Conservation (phyloP, 257 asterid genomes). For the Fraxinus americana region DNA sequence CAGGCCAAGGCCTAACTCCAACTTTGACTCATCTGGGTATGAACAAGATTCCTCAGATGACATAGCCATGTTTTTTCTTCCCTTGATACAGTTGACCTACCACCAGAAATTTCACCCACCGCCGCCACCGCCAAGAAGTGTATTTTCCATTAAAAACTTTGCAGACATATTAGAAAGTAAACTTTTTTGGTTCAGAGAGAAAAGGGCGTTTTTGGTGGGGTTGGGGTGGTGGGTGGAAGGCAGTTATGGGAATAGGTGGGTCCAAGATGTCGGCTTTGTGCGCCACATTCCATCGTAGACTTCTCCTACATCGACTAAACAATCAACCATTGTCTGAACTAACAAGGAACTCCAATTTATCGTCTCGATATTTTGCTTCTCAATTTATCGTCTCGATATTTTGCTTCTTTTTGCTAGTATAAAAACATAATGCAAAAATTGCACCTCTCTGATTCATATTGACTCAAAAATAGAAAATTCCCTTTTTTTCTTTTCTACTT, state of each 20-base stretch:
- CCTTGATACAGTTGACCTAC: conserved; percentile 46
- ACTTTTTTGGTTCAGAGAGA: conserved; percentile 20
- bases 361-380: not conserved
- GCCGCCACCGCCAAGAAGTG: conserved; percentile 24
- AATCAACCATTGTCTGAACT: conserved; percentile 10
- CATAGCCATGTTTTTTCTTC: conserved; percentile 40
- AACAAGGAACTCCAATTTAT: not conserved
- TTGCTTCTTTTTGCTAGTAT: too few relatives aligned
- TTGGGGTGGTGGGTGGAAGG: conserved; percentile 7
- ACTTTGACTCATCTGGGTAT: conserved; percentile 58
- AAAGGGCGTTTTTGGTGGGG: conserved; percentile 27
- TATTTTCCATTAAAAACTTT: conserved; percentile 36
- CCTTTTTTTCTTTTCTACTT: not conserved
- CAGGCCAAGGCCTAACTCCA: conserved; percentile 76
- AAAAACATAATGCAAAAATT: too few relatives aligned
- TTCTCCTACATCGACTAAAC: conserved; percentile 49
- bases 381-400: not conserved
- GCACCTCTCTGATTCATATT: not conserved
- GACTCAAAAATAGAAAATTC: not conserved
- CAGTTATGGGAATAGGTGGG: conserved; percentile 27
- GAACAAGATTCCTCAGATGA: conserved; percentile 64
- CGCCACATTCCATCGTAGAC: conserved; percentile 56
- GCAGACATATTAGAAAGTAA: conserved; percentile 1
- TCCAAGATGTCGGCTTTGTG: conserved; percentile 66
- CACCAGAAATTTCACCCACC: conserved; percentile 27